Conservation (phyloP, 1,139 yeast species). For the Diutina pseudorugosa region DNA sequence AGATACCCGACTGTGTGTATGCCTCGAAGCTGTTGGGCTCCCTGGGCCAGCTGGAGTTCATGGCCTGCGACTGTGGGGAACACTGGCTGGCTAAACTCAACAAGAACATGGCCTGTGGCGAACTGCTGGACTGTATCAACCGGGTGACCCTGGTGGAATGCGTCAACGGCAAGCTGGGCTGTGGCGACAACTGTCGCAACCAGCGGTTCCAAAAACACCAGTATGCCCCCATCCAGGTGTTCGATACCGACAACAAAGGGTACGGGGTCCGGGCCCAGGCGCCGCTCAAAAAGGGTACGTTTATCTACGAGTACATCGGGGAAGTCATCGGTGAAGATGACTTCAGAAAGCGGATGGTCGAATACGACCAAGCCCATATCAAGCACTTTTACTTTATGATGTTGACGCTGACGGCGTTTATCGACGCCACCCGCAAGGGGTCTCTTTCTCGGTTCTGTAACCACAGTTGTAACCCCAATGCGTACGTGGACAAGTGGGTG, state of each 20-base stretch:
- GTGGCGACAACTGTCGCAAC: constrained; percentile 75
- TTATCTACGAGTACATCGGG: constrained; percentile 86
- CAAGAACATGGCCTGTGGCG: constrained; percentile 66
- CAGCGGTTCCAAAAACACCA: constrained; percentile 73
- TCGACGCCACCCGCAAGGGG: constrained; percentile 88
- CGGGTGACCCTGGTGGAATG: constrained; percentile 89
- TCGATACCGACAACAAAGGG: constrained; percentile 76
- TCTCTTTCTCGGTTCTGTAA: constrained; percentile 84
- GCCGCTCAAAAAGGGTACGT: constrained; percentile 46
- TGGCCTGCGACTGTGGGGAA: constrained; percentile 83
- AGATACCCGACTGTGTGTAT: constrained; percentile 49
- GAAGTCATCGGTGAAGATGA: constrained; percentile 75
- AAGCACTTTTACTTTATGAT: constrained; percentile 95
- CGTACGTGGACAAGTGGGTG: constrained; percentile 94
- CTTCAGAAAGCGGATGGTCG: constrained; percentile 62
- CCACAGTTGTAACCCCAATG: constrained; percentile 91
- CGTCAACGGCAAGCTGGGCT: constrained; percentile 54
- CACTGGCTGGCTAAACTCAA: constrained; percentile 23
- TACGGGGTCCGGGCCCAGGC: constrained; percentile 72
- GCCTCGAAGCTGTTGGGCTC: constrained; percentile 46
- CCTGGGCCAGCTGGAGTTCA: constrained; percentile 55
- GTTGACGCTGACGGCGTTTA: constrained; percentile 85
- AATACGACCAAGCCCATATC: constrained; percentile 58
- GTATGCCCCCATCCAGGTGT: constrained; percentile 64
- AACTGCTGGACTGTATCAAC: constrained; percentile 82